Conservation (phyloP, 768 basidiomycete genomes). For the Mycena vitilis region DNA sequence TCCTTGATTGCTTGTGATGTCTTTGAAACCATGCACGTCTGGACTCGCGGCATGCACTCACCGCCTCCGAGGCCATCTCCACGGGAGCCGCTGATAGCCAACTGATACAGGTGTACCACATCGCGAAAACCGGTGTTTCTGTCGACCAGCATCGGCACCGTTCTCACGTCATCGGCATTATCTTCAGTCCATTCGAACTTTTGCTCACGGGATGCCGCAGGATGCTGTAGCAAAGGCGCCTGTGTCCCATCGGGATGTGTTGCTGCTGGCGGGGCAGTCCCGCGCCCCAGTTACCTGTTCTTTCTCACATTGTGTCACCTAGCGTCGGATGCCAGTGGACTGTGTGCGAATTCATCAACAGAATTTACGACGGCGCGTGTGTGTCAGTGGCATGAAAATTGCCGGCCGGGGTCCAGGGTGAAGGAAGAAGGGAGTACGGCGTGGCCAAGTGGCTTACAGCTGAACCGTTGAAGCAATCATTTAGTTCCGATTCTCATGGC, state of each 20-base stretch:
- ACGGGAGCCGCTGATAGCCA: too few species aligned
- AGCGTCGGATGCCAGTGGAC: not conserved
- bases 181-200: constrained; percentile 4
- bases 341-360: constrained; percentile 4
- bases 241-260: constrained; percentile 7
- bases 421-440: not conserved
- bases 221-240: not conserved
- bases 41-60: not conserved
- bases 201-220: constrained; percentile 5
- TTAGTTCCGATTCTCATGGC: constrained; percentile 4
- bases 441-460: constrained; percentile 1
- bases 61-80: too few species aligned
- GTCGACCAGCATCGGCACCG: not conserved
- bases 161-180: constrained; percentile 21
- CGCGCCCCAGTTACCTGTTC: not conserved
- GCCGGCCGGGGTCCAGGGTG: too few species aligned
- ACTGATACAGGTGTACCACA: too few species aligned
- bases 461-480: constrained; percentile 2
- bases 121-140: not conserved
- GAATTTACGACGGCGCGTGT: not conserved
- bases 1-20: not conserved
- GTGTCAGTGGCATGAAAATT: not conserved
- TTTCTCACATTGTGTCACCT: not conserved
- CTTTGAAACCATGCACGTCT: not conserved
- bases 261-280: not conserved